Evolutionary conservation across 768 basidiomycete species (phyloP).

Genomic region (Russula olivacea): DNA sequence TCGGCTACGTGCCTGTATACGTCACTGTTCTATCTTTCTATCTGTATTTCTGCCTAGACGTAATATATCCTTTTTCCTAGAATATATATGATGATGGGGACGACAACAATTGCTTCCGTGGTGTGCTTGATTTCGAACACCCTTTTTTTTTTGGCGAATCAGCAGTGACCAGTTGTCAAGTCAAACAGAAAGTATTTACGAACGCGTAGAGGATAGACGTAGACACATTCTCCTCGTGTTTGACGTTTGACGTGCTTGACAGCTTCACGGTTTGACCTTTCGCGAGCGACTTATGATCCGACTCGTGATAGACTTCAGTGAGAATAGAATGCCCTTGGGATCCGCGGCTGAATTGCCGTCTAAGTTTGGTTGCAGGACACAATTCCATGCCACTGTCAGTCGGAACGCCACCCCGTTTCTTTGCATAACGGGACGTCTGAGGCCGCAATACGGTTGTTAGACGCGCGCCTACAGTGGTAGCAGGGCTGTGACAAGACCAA

Average conservation of each 20-base stretch:
- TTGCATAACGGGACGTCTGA: neutral
- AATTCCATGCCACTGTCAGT: slow-evolving; percentile 6
- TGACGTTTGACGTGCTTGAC: slow-evolving; percentile 12
- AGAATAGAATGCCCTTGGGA: neutral
- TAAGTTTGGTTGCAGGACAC: neutral
- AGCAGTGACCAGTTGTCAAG: neutral
- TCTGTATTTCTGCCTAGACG: neutral
- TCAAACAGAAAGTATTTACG: neutral
- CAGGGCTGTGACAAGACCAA: neutral
- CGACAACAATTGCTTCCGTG: neutral
- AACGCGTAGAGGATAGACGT: neutral
- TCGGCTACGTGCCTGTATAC: neutral
- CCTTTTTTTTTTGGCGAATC: neutral
- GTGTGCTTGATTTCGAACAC: neutral
- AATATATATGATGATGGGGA: slow-evolving; percentile 2
- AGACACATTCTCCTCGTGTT: neutral
- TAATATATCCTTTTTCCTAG: slow-evolving; percentile 11
- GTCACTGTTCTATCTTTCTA: neutral
- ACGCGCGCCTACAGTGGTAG: neutral
- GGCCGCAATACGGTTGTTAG: neutral
- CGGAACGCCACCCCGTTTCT: slow-evolving; percentile 5
- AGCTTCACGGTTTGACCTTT: neutral
- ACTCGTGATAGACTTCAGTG: slow-evolving; percentile 1
- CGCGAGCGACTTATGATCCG: slow-evolving; percentile 7
- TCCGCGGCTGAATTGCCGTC: slow-evolving; percentile 11